phyloP scores from a whole-genome alignment of 208 protist genomes.

The Trypanosoma caninum region DNA sequence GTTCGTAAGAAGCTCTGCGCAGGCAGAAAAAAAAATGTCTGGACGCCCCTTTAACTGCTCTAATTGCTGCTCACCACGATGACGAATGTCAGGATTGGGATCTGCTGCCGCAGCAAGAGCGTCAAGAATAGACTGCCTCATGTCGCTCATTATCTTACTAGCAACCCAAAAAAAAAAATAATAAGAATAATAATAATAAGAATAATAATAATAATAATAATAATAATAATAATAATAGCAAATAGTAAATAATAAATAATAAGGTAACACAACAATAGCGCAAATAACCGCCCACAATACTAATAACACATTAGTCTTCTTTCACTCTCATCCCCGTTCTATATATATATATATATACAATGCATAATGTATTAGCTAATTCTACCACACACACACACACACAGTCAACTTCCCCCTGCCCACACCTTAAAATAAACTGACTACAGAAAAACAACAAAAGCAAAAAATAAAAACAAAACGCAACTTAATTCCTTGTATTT shows the following conservation, averaged over 20 bases:
- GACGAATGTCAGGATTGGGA: slow-evolving; percentile 42
- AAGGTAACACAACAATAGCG: too few relatives aligned
- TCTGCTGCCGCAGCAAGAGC: slow-evolving; percentile 65
- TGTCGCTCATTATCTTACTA: slow-evolving; percentile 12
- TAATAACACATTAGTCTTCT: too few relatives aligned
- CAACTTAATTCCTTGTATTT: background rate
- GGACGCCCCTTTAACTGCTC: slow-evolving; percentile 50
- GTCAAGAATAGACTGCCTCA: slow-evolving; percentile 56
- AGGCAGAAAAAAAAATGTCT: slow-evolving; percentile 54
- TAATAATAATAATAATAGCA: background rate
- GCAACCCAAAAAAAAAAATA: background rate
- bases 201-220: background rate
- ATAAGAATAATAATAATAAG: background rate
- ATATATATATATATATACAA: too few relatives aligned
- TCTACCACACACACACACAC: background rate
- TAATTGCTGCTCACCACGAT: slow-evolving; percentile 55
- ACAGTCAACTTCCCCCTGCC: too few relatives aligned
- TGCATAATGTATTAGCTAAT: too few relatives aligned
- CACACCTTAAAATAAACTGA: too few relatives aligned
- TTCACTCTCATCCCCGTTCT: too few relatives aligned
- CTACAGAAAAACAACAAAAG: too few relatives aligned
- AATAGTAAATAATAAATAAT: background rate
- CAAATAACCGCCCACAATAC: too few relatives aligned
- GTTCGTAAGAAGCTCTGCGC: slow-evolving; percentile 56
- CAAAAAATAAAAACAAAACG: background rate